Evolutionary conservation across 176 grass and related monocot genomes (phyloP), one percentile per base, ranked within the genome.

Genomic region (Triticum urartu): DNA sequence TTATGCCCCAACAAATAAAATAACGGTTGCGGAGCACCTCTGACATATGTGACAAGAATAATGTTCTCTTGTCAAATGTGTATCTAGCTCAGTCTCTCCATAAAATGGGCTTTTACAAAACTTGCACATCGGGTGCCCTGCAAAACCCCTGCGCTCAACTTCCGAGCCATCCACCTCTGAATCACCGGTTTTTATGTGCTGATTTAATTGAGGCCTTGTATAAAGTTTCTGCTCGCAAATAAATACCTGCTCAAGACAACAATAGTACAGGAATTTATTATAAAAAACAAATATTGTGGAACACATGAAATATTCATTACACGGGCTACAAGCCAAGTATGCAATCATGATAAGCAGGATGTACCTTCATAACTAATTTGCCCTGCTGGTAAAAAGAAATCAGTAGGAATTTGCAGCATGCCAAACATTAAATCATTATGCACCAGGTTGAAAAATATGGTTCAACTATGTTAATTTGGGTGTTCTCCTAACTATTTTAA

Each of bases 191-290:
- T 83, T 92, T 48, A 87, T 92, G 70, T 92, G 93, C 64, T 89
- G 91, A 76, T 88, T 90, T 81, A 95, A 61, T 68, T 95, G 88
- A 60, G 86, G 45, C 72, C 65, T 89, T 77, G 90, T 91, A 75
- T 95, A 95, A 72, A 95, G 83, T 72, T 95, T 95, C 71, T 95
- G 93, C 72, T 92, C 88, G 35, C 83, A 92, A 84, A 85, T 91
- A 89, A 95, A 91, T 69, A 95, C 80, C 93, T 92, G 82, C 32
- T 72, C 40, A 48, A 87, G 72, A 77, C 64, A 80, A 73, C 25
- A 43, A 45, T 28, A 85, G 11, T 65, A 52, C 58, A 77, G 59
- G 61, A 38, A 24, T 62, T 45, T 35, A 65, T 25, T 34, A 17
- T 66, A 77, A 64, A 45, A 56, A 64, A 40, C 45, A 83, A 22